These are phyloP conservation scores for Lippia alba DNA, from an alignment of 305 asterid species.

Conservation along the genomic window DNA sequence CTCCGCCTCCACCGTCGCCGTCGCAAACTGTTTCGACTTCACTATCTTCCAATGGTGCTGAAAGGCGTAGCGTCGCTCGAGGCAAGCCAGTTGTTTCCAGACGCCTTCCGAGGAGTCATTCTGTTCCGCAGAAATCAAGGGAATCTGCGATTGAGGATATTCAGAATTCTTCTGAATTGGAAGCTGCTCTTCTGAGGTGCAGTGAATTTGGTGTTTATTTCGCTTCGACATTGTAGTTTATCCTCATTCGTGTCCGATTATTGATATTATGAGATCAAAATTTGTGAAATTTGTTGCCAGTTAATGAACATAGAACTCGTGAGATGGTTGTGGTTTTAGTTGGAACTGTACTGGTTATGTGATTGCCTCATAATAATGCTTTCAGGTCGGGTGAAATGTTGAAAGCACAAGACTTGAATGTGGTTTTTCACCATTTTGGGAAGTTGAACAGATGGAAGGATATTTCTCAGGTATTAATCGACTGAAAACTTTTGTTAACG, in stretches of 20 bases:
- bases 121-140: constrained; percentile 39
- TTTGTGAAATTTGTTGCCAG: not conserved
- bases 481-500: constrained; percentile 29
- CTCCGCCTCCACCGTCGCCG: no score
- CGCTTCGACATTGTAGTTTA: constrained; percentile 7
- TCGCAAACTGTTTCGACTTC: constrained; percentile 36
- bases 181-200: constrained; percentile 78
- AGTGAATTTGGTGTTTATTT: not conserved
- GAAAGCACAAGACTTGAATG: constrained; percentile 78
- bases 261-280: constrained; percentile 4
- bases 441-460: constrained; percentile 72
- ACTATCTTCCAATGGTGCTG: constrained; percentile 25
- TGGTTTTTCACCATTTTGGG: constrained; percentile 81
- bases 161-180: constrained; percentile 70
- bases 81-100: constrained; percentile 35
- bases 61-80: constrained; percentile 34
- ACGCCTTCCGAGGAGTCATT: constrained; percentile 32
- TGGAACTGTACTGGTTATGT: not conserved
- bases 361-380: constrained; percentile 26
- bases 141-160: constrained; percentile 72
- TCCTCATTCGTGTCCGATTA: not conserved
- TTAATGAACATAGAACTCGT: constrained; percentile 3
- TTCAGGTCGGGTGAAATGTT: constrained; percentile 71
- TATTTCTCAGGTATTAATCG: constrained; percentile 68
- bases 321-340: constrained; percentile 22